Evolutionary conservation across 257 asterid genomes (phyloP), one percentile per base, ranked within the genome.

Genomic region (Fraxinus excelsior): DNA sequence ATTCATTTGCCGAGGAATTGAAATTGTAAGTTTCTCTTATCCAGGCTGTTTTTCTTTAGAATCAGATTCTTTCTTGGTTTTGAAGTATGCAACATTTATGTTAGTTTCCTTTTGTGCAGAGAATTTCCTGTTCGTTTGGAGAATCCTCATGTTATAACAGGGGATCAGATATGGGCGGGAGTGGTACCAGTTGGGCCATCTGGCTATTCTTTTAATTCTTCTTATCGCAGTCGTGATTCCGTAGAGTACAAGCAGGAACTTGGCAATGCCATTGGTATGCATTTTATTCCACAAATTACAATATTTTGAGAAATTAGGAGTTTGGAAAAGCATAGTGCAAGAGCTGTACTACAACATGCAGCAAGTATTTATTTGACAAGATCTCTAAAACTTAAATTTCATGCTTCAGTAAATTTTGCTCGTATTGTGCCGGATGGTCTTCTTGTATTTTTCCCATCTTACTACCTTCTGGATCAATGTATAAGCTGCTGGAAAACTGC

Each of bases 391-490:
- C 34, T 67, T 53, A 71, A 72, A 71, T 72, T 80, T 86, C 78
- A 69, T 67, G 60, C 76, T 71, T 69, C 92, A 95, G 99, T 93
- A 82, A 95, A 95, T 90, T 95, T 95, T 74, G 94, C 98, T 71
- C 90, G 99, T 83, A 94, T 91, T 76, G 99, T 95, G 70, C 99
- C 99, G 31, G 97, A 95, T 90, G 99, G 99, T 56, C 88, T 95
- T 81, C 97, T 95, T 70, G 96, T 95, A 70, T 95, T 95, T 81
- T 95, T 95, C 66, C 97, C 99, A 34, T 95, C 99, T 73, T 95
- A 93, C 87, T 93, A 89, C 89, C 84, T 93, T 76, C 76, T 95
- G 90, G 99, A 95, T 38, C 97, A 86, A 85, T 90, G 98, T 81
- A 84, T 93, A 83, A 86, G 82, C 87, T 87, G 91, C 94, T 95